These are phyloP conservation scores for Xylariales sp. DNA, from an alignment of 2,329 filamentous ascomycete species.

Conservation along the genomic window DNA sequence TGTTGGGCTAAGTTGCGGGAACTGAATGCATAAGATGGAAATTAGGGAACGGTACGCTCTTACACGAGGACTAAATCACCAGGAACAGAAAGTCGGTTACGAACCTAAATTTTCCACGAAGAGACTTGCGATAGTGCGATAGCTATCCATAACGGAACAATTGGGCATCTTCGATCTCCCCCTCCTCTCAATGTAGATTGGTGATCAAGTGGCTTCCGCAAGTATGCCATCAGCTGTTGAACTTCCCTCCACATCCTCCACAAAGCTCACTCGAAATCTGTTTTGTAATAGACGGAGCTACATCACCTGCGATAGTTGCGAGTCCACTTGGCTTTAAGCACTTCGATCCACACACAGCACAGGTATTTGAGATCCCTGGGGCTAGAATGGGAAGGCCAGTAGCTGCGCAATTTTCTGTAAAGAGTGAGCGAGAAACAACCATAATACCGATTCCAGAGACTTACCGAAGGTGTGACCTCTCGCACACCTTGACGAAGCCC, in stretches of 20 bases:
- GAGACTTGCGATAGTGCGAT: too few species aligned
- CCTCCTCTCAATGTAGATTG: too few species aligned
- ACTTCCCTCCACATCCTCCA: slow-evolving; percentile 27
- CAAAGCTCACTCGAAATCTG: slow-evolving; percentile 24
- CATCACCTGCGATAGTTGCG: slow-evolving; percentile 17
- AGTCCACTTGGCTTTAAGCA: slow-evolving; percentile 43
- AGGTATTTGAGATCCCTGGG: slow-evolving; percentile 49
- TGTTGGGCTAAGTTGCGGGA: too few species aligned
- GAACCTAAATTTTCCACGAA: too few species aligned
- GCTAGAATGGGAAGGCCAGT: slow-evolving; percentile 50
- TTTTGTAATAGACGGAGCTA: slow-evolving; percentile 15
- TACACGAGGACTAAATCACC: too few species aligned
- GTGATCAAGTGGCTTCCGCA: too few species aligned
- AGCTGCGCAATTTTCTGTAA: slow-evolving; percentile 45
- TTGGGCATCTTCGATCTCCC: too few species aligned
- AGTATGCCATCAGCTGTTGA: too few species aligned
- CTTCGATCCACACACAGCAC: slow-evolving; percentile 49
- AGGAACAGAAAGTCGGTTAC: too few species aligned
- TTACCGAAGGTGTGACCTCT: slow-evolving; percentile 35
- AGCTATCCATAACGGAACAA: too few species aligned
- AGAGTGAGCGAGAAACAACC: not conserved
- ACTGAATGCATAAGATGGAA: too few species aligned
- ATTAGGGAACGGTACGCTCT: too few species aligned
- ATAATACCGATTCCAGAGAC: not conserved
- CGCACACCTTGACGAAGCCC: slow-evolving; percentile 32